Percentiles rank a stretch among this genome's conserved stretches.
phyloP scores from a whole-genome alignment of 345 rosid genomes.

The Firmiana major region DNA sequence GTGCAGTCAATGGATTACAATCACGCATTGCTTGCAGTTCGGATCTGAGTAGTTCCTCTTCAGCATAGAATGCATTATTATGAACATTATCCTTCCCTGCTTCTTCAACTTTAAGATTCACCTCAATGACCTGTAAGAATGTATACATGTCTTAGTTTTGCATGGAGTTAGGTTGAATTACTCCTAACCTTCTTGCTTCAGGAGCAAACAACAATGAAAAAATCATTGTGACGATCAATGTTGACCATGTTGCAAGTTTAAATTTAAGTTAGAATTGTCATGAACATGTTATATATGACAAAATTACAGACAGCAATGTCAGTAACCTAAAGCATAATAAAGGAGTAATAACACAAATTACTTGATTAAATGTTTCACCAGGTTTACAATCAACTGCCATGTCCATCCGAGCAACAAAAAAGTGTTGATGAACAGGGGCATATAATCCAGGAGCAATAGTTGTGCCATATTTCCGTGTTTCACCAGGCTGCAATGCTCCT shows the following conservation, averaged over 20 bases:
- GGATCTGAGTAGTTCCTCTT: slow-evolving; percentile 55
- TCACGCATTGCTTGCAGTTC: slow-evolving; percentile 68
- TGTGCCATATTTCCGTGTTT: slow-evolving; percentile 67
- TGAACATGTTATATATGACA: background rate
- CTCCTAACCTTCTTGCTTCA: background rate
- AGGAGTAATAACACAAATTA: slow-evolving; percentile 3
- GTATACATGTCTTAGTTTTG: background rate
- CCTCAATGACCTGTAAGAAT: slow-evolving; percentile 53
- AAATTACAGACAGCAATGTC: background rate
- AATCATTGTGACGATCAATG: background rate
- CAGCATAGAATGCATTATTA: slow-evolving; percentile 71
- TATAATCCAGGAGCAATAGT: slow-evolving; percentile 76
- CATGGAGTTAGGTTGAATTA: background rate
- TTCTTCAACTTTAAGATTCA: slow-evolving; percentile 66
- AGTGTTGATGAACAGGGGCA: slow-evolving; percentile 81
- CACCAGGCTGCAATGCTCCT: slow-evolving; percentile 73
- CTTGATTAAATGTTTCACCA: slow-evolving; percentile 70
- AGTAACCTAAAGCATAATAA: background rate
- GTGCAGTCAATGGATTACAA: slow-evolving; percentile 59
- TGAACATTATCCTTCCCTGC: slow-evolving; percentile 66
- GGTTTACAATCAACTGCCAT: slow-evolving; percentile 77
- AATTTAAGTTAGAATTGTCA: background rate
- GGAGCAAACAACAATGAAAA: background rate
- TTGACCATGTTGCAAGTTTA: background rate
- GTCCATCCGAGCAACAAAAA: slow-evolving; percentile 76